phyloP scores from a whole-genome alignment of 495 filamentous ascomycete species.

The Podospora fimiseda region DNA sequence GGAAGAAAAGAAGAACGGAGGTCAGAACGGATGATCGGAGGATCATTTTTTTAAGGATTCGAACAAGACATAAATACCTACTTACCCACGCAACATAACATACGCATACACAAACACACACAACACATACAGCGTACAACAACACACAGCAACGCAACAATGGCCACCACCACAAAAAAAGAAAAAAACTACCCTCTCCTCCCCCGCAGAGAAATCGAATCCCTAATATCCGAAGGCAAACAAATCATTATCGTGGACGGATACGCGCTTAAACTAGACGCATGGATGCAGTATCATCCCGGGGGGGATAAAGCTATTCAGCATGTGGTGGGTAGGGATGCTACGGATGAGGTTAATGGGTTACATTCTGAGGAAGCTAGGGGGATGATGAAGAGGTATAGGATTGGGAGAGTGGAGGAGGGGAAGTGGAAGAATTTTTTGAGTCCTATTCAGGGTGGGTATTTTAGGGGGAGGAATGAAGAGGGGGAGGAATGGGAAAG shows the following conservation, averaged over 20 bases:
- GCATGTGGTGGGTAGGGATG: constrained; percentile 96
- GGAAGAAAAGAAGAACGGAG: no score
- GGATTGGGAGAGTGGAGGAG: constrained; percentile 76
- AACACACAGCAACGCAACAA: no score
- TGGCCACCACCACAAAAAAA: neutral
- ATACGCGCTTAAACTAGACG: constrained; percentile 78
- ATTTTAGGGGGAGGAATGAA: constrained; percentile 44
- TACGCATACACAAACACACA: no score
- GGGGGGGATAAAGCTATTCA: constrained; percentile 87
- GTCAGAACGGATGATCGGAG: no score
- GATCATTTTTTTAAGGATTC: no score
- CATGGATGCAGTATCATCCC: constrained; percentile 84
- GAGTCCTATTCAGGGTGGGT: constrained; percentile 88
- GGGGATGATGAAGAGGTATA: constrained; percentile 69
- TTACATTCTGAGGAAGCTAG: constrained; percentile 77
- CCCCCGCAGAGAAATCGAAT: constrained; percentile 74
- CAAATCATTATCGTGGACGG: constrained; percentile 73
- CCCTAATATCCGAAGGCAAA: constrained; percentile 78
- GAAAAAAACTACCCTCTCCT: constrained; percentile 36
- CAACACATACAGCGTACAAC: no score
- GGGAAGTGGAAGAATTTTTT: constrained; percentile 83
- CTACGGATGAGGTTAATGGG: constrained; percentile 90
- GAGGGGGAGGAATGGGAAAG: constrained; percentile 35
- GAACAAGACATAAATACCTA: no score
- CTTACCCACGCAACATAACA: no score